Evolutionary conservation across 305 asterid species (phyloP).

Genomic region (Withania somnifera): DNA sequence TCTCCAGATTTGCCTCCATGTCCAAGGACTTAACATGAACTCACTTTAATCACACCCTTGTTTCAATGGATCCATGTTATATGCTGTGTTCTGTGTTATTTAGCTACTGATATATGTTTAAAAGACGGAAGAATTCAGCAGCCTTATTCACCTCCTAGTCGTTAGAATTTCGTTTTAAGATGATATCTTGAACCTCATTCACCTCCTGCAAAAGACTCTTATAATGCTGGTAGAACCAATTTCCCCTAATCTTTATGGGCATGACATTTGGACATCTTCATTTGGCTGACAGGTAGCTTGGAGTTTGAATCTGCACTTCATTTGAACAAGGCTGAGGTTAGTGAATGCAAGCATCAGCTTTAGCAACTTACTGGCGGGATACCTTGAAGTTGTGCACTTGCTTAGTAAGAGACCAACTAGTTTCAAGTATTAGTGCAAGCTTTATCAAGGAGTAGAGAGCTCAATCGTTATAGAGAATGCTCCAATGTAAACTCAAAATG

Average conservation of each 20-base stretch:
- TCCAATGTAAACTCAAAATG: background rate
- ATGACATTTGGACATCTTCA: background rate
- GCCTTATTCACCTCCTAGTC: background rate
- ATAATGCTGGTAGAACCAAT: background rate
- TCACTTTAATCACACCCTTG: background rate
- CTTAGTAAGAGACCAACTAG: background rate
- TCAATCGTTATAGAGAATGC: background rate
- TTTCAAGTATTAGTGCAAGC: background rate
- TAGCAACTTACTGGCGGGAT: background rate
- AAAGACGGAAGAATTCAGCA: background rate
- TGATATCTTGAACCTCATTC: background rate
- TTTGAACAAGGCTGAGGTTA: background rate
- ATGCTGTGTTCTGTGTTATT: background rate
- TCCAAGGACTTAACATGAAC: background rate
- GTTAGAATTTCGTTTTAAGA: background rate
- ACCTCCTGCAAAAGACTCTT: background rate
- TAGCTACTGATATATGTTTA: background rate
- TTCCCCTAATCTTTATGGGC: background rate
- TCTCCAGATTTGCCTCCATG: background rate
- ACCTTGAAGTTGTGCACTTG: background rate
- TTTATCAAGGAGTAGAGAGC: background rate
- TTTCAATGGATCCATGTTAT: background rate
- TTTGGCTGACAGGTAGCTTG: background rate
- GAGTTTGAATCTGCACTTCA: background rate
- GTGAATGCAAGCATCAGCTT: background rate